phyloP scores from a whole-genome alignment of 1,139 yeast genomes.

The Kodamaea sp. region DNA sequence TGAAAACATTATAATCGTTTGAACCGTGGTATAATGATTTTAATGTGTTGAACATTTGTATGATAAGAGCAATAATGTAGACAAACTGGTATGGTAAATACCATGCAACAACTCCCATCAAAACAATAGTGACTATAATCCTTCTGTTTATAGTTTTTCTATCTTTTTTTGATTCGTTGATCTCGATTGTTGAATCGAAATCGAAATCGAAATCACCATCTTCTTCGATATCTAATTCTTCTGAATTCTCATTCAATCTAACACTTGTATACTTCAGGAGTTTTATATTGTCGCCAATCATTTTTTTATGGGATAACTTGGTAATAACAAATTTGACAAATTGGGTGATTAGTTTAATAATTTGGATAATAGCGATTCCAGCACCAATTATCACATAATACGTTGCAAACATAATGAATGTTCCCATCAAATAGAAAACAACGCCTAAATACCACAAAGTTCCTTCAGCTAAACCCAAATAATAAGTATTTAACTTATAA shows the following conservation, averaged over 20 bases:
- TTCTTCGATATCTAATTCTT: neutral
- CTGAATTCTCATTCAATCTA: neutral
- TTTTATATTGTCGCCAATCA: too few relatives aligned
- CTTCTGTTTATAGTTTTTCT: slow-evolving; percentile 2
- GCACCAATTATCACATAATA: slow-evolving; percentile 12
- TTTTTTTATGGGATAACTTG: neutral
- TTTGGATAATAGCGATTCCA: slow-evolving; percentile 9
- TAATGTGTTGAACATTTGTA: slow-evolving; percentile 49
- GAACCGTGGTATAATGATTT: slow-evolving; percentile 15
- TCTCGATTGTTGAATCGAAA: neutral
- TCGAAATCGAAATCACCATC: neutral
- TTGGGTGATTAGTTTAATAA: slow-evolving; percentile 1
- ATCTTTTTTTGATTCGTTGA: neutral
- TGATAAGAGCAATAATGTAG: slow-evolving; percentile 52
- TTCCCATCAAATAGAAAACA: slow-evolving; percentile 49
- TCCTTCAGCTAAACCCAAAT: slow-evolving; percentile 63
- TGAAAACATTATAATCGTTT: slow-evolving; percentile 24
- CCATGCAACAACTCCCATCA: slow-evolving; percentile 45
- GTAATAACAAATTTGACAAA: slow-evolving; percentile 1
- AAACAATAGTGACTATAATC: slow-evolving; percentile 28
- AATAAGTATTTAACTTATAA: slow-evolving; percentile 40
- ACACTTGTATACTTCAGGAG: too few relatives aligned
- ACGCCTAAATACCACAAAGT: slow-evolving; percentile 59
- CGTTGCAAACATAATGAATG: slow-evolving; percentile 16
- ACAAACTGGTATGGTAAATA: slow-evolving; percentile 81